Evolutionary conservation across 1,284 basidiomycete species (phyloP), one percentile per base, ranked within the genome.

Genomic region (Moesziomyces sp.): DNA sequence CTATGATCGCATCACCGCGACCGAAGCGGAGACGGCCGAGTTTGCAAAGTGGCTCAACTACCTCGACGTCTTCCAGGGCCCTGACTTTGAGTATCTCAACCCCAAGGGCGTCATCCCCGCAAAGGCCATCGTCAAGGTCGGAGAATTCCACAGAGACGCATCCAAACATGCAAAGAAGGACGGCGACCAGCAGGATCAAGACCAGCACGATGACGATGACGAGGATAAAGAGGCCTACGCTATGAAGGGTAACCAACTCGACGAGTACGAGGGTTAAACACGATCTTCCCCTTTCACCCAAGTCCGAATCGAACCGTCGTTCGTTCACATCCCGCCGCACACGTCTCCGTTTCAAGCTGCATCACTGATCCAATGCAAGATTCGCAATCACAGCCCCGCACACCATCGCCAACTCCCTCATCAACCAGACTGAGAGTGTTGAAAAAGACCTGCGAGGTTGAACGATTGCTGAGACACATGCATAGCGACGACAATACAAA

Each of bases 11-110:
- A 83, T 83, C 57, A 68, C 74, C 40, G 86, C 88, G 65, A 90
- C 92, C 38, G 96, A 99, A 85, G 90, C 93, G 63, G 88, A 88
- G 40, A 87, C 89, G 72, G 90, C 90, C 64, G 86, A 93, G 26
- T 81, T 79, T 30, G 77, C 82, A 8, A 82, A 84, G 49, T 86
- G 85, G 84, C 70, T 86, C 47, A 84, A 84, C 59, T 83, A 84
- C 46, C 74, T 79, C 26, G 75, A 76, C 35, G 65, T 74, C 42
- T 79, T 80, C 60, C 62, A 72, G 38, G 74, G 79, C 5, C 74
- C 69, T 0, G 82, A 83, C 56, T 84, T 84, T 46, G 77, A 81
- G 30, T 86, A 78, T 55, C 72, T 85, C 35, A 86, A 86, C 54
- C 77, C 83, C 1, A 77, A 79, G 33, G 86, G 86, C 18, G 70